Conservation (phyloP, 305 asterid species). For the Solanum hybrid region DNA sequence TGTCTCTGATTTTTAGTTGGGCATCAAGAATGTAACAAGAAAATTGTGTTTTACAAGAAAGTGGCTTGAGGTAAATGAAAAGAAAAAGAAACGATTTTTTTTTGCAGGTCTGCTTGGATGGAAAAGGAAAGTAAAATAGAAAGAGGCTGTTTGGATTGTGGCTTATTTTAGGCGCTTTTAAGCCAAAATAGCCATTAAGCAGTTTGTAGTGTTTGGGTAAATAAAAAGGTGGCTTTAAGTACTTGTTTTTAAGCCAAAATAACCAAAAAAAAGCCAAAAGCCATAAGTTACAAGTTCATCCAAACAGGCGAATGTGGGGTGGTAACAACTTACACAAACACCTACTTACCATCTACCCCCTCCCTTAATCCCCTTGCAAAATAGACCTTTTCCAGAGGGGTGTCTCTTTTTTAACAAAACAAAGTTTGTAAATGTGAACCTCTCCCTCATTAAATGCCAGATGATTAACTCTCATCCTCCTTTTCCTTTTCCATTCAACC, state of each 20-base stretch:
- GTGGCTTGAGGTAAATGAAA: not conserved
- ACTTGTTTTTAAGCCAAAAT: not conserved
- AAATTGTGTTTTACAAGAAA: not conserved
- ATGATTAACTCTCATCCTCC: not conserved
- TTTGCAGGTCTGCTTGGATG: not conserved
- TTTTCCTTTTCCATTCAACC: not conserved
- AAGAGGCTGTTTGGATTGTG: not conserved
- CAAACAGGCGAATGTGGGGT: not conserved
- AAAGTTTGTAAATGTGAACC: not conserved
- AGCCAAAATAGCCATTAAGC: not conserved
- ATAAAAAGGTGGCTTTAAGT: not conserved
- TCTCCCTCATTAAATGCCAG: not conserved
- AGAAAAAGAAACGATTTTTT: not conserved
- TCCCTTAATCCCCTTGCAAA: not conserved
- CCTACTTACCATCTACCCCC: not conserved
- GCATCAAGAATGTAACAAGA: not conserved
- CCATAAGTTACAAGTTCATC: not conserved
- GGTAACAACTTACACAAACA: not conserved
- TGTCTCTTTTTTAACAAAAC: not conserved
- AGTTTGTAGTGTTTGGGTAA: not conserved
- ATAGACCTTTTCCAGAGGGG: not conserved
- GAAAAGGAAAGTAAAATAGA: not conserved
- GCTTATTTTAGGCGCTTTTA: not conserved
- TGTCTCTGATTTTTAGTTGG: not conserved
- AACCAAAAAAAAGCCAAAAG: not conserved